Conservation (phyloP, 2,329 filamentous ascomycete genomes). For the Mollisia scopiformis region DNA sequence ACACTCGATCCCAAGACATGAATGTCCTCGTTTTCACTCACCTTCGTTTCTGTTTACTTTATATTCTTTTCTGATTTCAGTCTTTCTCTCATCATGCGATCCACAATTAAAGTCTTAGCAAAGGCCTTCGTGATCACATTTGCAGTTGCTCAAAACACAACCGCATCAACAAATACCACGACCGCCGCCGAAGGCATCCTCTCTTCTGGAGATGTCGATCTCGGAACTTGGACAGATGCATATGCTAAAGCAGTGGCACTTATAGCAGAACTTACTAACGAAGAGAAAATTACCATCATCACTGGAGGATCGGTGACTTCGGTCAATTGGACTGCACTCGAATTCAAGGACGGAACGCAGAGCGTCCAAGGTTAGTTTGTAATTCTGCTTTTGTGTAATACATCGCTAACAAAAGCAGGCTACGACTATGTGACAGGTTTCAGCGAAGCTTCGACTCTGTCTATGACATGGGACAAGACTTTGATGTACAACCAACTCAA, state of each 20-base stretch:
- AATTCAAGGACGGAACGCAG: conserved; percentile 17
- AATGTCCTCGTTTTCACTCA: no score
- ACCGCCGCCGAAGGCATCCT: background rate
- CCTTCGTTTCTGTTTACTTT: background rate
- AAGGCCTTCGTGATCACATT: background rate
- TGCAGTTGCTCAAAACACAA: background rate
- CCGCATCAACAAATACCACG: background rate
- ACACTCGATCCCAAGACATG: background rate
- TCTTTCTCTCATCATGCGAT: background rate
- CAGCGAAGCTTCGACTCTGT: conserved; percentile 14
- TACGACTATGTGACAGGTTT: conserved; percentile 25
- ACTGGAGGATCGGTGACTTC: conserved; percentile 30
- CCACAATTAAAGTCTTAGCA: background rate
- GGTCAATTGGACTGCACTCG: conserved; percentile 23
- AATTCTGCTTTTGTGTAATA: background rate
- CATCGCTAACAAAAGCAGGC: background rate
- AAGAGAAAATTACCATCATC: conserved; percentile 46
- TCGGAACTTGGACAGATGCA: conserved; percentile 40
- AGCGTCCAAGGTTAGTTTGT: conserved; percentile 12
- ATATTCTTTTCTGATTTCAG: background rate
- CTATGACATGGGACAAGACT: conserved; percentile 20
- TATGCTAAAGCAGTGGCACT: conserved; percentile 42
- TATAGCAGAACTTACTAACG: conserved; percentile 42
- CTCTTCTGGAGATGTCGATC: conserved; percentile 14
- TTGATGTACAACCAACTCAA: conserved; percentile 20